phyloP scores from a whole-genome alignment of 164 flowering plant genomes.

The Vitis rotundifolia region DNA sequence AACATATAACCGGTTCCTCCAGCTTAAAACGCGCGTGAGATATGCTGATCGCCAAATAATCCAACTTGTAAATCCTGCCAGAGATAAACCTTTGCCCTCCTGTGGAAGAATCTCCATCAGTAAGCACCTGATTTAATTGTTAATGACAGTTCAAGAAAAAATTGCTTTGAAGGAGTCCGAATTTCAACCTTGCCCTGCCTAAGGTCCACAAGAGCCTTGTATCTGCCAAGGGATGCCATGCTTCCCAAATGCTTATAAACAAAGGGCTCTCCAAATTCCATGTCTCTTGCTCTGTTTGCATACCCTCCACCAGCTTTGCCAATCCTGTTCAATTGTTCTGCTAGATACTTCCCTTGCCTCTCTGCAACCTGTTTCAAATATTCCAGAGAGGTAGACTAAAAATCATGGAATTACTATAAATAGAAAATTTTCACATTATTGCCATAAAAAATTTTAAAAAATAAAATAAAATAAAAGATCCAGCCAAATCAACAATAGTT shows the following conservation, averaged over 20 bases:
- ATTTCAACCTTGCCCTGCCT: conserved; percentile 80
- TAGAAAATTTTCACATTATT: too few relatives aligned
- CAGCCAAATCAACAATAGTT: too few relatives aligned
- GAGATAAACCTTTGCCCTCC: conserved; percentile 77
- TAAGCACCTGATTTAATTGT: background rate
- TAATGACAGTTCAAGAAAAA: background rate
- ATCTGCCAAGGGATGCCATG: conserved; percentile 95
- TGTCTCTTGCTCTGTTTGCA: conserved; percentile 55
- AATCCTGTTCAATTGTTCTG: conserved; percentile 54
- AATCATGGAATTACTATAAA: too few relatives aligned
- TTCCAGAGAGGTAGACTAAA: background rate
- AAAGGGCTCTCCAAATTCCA: conserved; percentile 67
- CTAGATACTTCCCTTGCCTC: conserved; percentile 87
- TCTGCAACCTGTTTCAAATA: conserved; percentile 76
- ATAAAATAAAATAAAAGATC: too few relatives aligned
- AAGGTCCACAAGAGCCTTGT: conserved; percentile 95
- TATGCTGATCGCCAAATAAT: conserved; percentile 95
- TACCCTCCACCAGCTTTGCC: conserved; percentile 81
- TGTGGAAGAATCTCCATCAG: conserved; percentile 24
- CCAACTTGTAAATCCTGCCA: conserved; percentile 87
- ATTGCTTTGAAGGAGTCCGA: background rate
- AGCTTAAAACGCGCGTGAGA: conserved; percentile 89
- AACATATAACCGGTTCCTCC: conserved; percentile 97
- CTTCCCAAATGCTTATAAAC: conserved; percentile 93
- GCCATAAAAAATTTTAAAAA: too few relatives aligned